phyloP scores from a whole-genome alignment of 2,329 filamentous ascomycete genomes.

The Cladophialophora chaetospira region DNA sequence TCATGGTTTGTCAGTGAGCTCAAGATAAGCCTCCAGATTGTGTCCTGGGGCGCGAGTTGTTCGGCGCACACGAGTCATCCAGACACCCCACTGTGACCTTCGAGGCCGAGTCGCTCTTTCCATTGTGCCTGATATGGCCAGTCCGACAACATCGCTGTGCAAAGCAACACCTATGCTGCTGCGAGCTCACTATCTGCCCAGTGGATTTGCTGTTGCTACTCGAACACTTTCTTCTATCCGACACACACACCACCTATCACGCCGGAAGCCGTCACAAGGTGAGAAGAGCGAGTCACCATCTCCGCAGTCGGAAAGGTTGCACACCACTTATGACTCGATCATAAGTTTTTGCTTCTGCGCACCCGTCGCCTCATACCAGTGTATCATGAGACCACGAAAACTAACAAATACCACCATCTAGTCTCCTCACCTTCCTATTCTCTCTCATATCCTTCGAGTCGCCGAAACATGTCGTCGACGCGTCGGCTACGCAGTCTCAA shows the following conservation, averaged over 20 bases:
- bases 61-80: background rate
- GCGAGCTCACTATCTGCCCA: conserved; percentile 26
- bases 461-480: conserved; percentile 51
- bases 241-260: conserved; percentile 1
- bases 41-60: background rate
- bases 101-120: background rate
- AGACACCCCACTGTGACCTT: background rate
- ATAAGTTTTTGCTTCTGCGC: conserved; percentile 25
- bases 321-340: conserved; percentile 24
- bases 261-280: conserved; percentile 20
- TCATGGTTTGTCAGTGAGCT: background rate
- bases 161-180: conserved; percentile 26
- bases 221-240: conserved; percentile 16
- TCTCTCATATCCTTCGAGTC: conserved; percentile 26
- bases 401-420: conserved; percentile 13
- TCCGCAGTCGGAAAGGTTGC: conserved; percentile 16
- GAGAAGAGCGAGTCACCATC: conserved; percentile 17
- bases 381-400: conserved; percentile 13
- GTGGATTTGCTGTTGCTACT: conserved; percentile 27
- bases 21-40: background rate
- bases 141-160: conserved; percentile 6
- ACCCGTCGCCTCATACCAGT: conserved; percentile 16
- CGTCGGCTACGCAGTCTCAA: conserved; percentile 59
- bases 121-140: conserved; percentile 9
- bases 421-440: conserved; percentile 2